Evolutionary conservation across 106 monocot genomes (phyloP).

Genomic region (Narthecium ossifragum): DNA sequence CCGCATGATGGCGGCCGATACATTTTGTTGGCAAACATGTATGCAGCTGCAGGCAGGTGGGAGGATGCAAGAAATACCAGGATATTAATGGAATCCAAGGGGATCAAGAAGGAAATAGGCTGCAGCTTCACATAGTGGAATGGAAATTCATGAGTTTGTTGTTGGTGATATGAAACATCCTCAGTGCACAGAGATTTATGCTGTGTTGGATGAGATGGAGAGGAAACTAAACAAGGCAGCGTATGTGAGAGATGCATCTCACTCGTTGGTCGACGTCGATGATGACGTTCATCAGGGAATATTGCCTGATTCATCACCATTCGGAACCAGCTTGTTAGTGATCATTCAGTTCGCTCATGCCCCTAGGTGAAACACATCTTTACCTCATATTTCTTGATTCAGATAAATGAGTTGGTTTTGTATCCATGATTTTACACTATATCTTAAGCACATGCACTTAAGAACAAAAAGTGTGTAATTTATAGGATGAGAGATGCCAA

Average conservation of each 20-base stretch:
- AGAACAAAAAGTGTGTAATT: too few species aligned
- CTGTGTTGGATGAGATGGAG: slow-evolving; percentile 5
- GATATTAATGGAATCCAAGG: slow-evolving; percentile 39
- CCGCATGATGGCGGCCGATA: slow-evolving; percentile 48
- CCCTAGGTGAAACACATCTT: too few species aligned
- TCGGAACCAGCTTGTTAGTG: too few species aligned
- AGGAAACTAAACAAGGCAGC: slow-evolving; percentile 2
- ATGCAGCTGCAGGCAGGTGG: slow-evolving; percentile 33
- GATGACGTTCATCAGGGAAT: slow-evolving; percentile 22
- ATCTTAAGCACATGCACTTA: too few species aligned
- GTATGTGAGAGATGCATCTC: slow-evolving; percentile 2
- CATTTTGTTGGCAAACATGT: slow-evolving; percentile 36
- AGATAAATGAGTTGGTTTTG: too few species aligned
- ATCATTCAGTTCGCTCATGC: too few species aligned
- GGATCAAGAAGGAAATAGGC: slow-evolving; percentile 49
- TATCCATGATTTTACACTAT: too few species aligned
- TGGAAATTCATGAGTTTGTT: slow-evolving; percentile 23
- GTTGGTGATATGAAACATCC: slow-evolving; percentile 12
- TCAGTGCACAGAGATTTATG: slow-evolving; percentile 7
- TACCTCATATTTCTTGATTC: too few species aligned
- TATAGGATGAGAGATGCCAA: too few species aligned
- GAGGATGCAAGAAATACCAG: slow-evolving; percentile 35
- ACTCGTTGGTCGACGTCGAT: slow-evolving; percentile 15
- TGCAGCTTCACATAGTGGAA: slow-evolving; percentile 32
- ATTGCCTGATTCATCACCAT: too few species aligned